Base-by-base conservation (phyloP, 2,329 filamentous ascomycete species). In the Sclerotinia spermophila region DNA sequence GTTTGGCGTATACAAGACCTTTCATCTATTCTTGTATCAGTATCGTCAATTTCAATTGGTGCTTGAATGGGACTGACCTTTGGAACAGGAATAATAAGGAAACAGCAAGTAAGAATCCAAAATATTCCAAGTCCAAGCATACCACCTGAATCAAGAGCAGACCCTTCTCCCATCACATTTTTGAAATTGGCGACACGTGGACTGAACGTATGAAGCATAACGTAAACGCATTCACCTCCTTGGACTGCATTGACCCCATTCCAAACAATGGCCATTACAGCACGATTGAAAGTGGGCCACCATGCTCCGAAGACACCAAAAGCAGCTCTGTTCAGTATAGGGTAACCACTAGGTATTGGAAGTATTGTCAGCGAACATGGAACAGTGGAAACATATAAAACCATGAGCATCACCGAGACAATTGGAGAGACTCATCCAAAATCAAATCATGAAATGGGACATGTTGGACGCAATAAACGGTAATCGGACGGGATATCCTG, bases 281-380 rank as follows among this genome's bases (percentile, higher is more conserved):
- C 82, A 27, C 83, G 78, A 71, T 82, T 82, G 69, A 82, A 80
- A 7, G 78, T 79, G 2, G 82, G 82, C 82, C 83, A 84, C 75
- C 80, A 80, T 0, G 82, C 81, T 35, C 83, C 83, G 71, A 80
- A 84, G 1, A 82, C 74, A 8, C 83, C 83, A 73, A 83, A 84
- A 0, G 81, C 79, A 1, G 81, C 76, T 53, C 83, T 80, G 74
- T 79, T 81, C 24, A 83, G 71, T 10, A 83, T 80, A 10, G 83
- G 82, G 71, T 79, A 84, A 62, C 76, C 75, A 67, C 75, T 69
- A 13, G 13, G n/a, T 53, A 2, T 40, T 51, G 8, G 24, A 33
- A 35, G 44, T 10, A 40, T 53, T 21, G 33, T 27, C 33, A 53
- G 33, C 33, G 15, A 5, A 30, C 33, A 4, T 40, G 27, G 4